Evolutionary conservation across 805 yeast species (phyloP).

Genomic region (Suhomyces vadensis): DNA sequence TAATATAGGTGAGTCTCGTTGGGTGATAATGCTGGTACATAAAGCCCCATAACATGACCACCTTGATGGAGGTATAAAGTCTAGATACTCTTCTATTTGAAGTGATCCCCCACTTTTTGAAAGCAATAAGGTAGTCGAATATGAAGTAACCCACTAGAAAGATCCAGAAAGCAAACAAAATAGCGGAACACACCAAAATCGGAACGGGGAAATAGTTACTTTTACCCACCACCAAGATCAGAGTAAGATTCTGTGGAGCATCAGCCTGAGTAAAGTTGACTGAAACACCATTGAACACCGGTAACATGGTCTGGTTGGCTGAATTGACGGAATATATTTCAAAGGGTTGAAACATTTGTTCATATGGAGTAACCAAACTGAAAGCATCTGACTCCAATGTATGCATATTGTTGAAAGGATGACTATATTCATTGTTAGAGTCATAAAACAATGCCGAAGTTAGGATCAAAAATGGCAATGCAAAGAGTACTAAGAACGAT

Average conservation of each 20-base stretch:
- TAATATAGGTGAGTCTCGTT: slow-evolving; percentile 36
- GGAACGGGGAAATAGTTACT: slow-evolving; percentile 2
- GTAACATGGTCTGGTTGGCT: background rate
- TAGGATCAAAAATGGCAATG: slow-evolving; percentile 45
- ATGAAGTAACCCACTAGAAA: slow-evolving; percentile 21
- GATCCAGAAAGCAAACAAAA: slow-evolving; percentile 29
- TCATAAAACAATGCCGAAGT: slow-evolving; percentile 34
- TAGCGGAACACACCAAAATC: slow-evolving; percentile 30
- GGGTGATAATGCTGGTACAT: slow-evolving; percentile 48
- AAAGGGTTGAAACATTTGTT: slow-evolving; percentile 18
- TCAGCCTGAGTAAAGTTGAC: background rate
- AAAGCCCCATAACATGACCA: slow-evolving; percentile 49
- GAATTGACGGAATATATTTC: background rate
- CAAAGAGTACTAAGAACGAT: slow-evolving; percentile 35
- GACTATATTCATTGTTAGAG: slow-evolving; percentile 19
- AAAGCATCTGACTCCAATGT: slow-evolving; percentile 25
- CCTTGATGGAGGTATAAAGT: slow-evolving; percentile 49
- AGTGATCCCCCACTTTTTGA: slow-evolving; percentile 18
- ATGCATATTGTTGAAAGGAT: slow-evolving; percentile 13
- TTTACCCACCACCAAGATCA: too few relatives aligned
- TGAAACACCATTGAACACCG: background rate
- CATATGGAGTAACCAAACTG: slow-evolving; percentile 25
- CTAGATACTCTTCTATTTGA: slow-evolving; percentile 24
- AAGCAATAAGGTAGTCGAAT: slow-evolving; percentile 27
- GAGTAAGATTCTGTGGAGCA: background rate